Evolutionary conservation across 345 rosid species (phyloP).

Genomic region (Murraya koenigii): DNA sequence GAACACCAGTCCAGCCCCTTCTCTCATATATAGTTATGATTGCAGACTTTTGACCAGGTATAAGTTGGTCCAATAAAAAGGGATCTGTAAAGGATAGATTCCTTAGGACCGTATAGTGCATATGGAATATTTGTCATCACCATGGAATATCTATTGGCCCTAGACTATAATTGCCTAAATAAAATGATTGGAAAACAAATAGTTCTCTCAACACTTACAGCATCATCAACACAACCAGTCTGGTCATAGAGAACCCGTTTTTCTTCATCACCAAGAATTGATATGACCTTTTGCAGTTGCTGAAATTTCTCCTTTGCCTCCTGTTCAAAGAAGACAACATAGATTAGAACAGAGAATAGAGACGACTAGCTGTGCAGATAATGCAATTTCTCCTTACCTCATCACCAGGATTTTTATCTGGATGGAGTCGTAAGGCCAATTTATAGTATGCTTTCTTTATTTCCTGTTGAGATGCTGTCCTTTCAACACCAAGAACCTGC

Average conservation of each 20-base stretch:
- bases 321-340: constrained; percentile 29
- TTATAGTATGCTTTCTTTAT: constrained; percentile 89
- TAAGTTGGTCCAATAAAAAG: not conserved
- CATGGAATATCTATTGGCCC: not conserved
- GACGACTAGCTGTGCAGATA: not conserved
- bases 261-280: constrained; percentile 86
- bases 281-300: constrained; percentile 89
- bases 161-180: not conserved
- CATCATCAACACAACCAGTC: constrained; percentile 87
- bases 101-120: not conserved
- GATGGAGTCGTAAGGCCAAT: constrained; percentile 83
- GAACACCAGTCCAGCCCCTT: not conserved
- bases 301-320: constrained; percentile 96
- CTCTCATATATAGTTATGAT: not conserved
- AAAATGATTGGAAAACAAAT: not conserved
- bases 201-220: constrained; percentile 47
- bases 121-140: not conserved
- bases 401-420: constrained; percentile 89
- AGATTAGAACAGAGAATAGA: not conserved
- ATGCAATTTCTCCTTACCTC: constrained; percentile 39
- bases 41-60: not conserved
- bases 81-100: not conserved
- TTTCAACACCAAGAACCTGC: constrained; percentile 78
- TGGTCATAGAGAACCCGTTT: constrained; percentile 78
- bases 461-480: constrained; percentile 71